phyloP scores from a whole-genome alignment of 1,284 basidiomycete species.

The Phlebopus sp. region DNA sequence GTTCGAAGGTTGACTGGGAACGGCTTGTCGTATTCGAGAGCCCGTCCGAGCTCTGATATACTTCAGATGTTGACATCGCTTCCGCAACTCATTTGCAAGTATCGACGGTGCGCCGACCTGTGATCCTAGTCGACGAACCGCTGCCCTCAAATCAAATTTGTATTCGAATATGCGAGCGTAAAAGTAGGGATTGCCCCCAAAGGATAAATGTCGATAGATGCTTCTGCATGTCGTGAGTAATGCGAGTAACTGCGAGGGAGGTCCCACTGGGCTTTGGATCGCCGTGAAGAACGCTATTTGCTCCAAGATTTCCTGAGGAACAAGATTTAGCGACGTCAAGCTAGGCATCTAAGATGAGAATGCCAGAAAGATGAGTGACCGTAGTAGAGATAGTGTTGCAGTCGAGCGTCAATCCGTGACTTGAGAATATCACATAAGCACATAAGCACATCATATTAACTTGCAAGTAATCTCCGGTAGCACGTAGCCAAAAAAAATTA shows the following conservation, averaged over 20 bases:
- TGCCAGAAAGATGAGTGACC: not conserved
- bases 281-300: slow-evolving; percentile 59
- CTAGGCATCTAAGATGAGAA: slow-evolving; percentile 15
- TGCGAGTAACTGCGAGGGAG: slow-evolving; percentile 46
- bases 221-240: slow-evolving; percentile 54
- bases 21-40: slow-evolving; percentile 29
- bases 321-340: slow-evolving; percentile 29
- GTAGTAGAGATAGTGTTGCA: too few species aligned
- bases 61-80: slow-evolving; percentile 52
- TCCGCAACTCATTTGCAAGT: slow-evolving; percentile 56
- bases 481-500: too few species aligned
- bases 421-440: too few species aligned
- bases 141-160: slow-evolving; percentile 66
- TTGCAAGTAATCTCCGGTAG: too few species aligned
- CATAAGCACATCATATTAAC: too few species aligned
- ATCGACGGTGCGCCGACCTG: slow-evolving; percentile 39
- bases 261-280: slow-evolving; percentile 51
- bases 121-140: slow-evolving; percentile 51
- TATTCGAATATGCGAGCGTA: slow-evolving; percentile 66
- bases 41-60: slow-evolving; percentile 46
- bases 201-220: slow-evolving; percentile 48
- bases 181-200: slow-evolving; percentile 54
- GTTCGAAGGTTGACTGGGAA: slow-evolving; percentile 27
- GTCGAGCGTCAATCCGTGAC: too few species aligned
- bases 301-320: slow-evolving; percentile 69